Evolutionary conservation across 495 filamentous ascomycete species (phyloP).

Genomic region (Thermothielavioides terrestris): DNA sequence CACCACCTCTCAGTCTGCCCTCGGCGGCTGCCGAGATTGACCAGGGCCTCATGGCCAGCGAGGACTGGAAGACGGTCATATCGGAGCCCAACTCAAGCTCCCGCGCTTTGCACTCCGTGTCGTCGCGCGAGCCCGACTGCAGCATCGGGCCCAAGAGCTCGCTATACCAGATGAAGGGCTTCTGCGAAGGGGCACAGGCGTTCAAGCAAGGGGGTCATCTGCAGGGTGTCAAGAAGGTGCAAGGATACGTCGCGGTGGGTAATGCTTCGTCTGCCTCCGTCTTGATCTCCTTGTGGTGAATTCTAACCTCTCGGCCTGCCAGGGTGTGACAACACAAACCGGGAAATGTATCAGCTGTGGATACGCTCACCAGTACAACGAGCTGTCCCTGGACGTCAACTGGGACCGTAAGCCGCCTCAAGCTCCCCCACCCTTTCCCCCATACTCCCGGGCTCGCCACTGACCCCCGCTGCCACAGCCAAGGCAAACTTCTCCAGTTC

Average conservation of each 20-base stretch:
- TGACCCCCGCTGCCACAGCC: slow-evolving; percentile 15
- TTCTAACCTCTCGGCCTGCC: too few species aligned
- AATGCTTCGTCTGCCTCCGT: too few species aligned
- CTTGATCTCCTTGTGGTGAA: slow-evolving; percentile 18
- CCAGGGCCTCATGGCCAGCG: background rate
- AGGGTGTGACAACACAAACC: slow-evolving; percentile 20
- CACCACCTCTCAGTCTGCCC: background rate
- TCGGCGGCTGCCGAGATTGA: background rate
- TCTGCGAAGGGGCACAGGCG: slow-evolving; percentile 32
- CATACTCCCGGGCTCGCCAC: background rate
- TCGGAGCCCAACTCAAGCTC: background rate
- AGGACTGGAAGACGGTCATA: background rate
- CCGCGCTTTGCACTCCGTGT: background rate
- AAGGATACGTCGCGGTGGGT: background rate
- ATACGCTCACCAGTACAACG: slow-evolving; percentile 32
- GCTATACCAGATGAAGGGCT: slow-evolving; percentile 34
- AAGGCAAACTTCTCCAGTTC: slow-evolving; percentile 28
- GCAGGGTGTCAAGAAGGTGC: slow-evolving; percentile 32
- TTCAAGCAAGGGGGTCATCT: slow-evolving; percentile 22
- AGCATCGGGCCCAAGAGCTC: slow-evolving; percentile 29
- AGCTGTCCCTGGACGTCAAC: slow-evolving; percentile 31
- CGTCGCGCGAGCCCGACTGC: slow-evolving; percentile 20
- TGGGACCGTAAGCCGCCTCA: background rate
- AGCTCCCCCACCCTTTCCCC: background rate
- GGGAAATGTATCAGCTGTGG: slow-evolving; percentile 33